phyloP scores from a whole-genome alignment of 2,329 filamentous ascomycete genomes.

The Xylaria sp. region DNA sequence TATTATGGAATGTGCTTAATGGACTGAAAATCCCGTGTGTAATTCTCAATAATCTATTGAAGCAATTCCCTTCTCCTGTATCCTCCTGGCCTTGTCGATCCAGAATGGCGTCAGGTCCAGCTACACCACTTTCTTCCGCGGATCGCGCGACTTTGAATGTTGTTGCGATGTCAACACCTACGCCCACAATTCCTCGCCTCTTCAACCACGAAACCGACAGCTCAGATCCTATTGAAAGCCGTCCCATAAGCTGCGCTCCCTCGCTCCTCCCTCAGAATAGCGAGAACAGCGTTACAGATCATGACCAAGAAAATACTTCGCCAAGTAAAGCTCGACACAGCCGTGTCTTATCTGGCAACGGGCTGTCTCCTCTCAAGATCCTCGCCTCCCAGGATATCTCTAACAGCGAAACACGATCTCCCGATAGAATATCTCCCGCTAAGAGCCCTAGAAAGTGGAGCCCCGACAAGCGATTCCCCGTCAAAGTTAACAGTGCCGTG shows the following conservation, averaged over 20 bases:
- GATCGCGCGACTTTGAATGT: conserved; percentile 24
- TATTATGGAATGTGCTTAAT: conserved; percentile 23
- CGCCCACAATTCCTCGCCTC: conserved; percentile 31
- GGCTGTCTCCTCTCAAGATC: conserved; percentile 69
- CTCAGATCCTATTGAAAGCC: not conserved
- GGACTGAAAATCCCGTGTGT: conserved; percentile 17
- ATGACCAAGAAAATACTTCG: conserved; percentile 60
- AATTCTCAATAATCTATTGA: conserved; percentile 7
- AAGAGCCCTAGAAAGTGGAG: conserved; percentile 57
- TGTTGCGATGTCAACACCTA: conserved; percentile 20
- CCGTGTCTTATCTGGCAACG: conserved; percentile 66
- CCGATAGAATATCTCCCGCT: conserved; percentile 36
- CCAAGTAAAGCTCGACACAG: conserved; percentile 63
- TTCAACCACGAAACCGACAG: conserved; percentile 18
- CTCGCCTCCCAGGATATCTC: conserved; percentile 50
- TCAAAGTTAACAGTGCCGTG: conserved; percentile 59
- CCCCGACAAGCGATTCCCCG: conserved; percentile 70
- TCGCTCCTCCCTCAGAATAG: conserved; percentile 27
- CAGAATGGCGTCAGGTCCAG: conserved; percentile 33
- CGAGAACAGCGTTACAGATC: conserved; percentile 21
- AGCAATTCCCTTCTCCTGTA: conserved; percentile 9
- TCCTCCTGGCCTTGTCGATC: not conserved
- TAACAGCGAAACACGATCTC: conserved; percentile 45
- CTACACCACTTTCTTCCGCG: conserved; percentile 28
- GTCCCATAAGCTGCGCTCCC: not conserved